Conservation (phyloP, 2,329 filamentous ascomycete genomes). For the Fusarium lyarnte region DNA sequence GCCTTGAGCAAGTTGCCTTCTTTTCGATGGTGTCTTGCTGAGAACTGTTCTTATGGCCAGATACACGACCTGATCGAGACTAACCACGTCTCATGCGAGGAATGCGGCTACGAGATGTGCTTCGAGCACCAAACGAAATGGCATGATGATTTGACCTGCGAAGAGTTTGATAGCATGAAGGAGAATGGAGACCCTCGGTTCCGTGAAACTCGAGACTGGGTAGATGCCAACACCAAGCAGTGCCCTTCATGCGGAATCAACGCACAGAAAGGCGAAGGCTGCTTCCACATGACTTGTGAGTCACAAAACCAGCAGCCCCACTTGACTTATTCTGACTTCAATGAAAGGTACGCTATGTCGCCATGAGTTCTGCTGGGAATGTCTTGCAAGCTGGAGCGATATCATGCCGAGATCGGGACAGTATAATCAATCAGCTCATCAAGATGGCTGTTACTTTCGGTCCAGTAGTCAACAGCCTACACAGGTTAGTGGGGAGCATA, state of each 20-base stretch:
- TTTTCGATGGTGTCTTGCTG: not conserved
- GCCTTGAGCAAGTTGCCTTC: not conserved
- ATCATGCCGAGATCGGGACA: not conserved
- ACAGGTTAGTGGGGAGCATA: not conserved
- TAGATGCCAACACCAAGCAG: not conserved
- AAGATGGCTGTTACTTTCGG: not conserved
- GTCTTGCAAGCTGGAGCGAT: not conserved
- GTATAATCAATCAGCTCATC: not conserved
- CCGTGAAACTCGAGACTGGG: not conserved
- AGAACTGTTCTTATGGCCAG: not conserved
- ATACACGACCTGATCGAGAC: not conserved
- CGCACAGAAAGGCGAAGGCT: not conserved
- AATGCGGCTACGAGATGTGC: not conserved
- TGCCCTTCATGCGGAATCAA: not conserved
- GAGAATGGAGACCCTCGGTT: not conserved
- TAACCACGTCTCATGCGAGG: not conserved
- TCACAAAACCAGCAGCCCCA: too few species aligned
- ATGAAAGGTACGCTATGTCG: not conserved
- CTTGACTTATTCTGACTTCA: not conserved
- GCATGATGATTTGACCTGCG: not conserved
- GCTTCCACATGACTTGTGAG: not conserved
- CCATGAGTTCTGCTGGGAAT: not conserved
- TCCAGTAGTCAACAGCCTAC: not conserved
- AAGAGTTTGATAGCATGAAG: not conserved
- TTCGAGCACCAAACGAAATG: not conserved